Conservation (phyloP, 176 grass and related monocot species). For the Leersia perrieri region DNA sequence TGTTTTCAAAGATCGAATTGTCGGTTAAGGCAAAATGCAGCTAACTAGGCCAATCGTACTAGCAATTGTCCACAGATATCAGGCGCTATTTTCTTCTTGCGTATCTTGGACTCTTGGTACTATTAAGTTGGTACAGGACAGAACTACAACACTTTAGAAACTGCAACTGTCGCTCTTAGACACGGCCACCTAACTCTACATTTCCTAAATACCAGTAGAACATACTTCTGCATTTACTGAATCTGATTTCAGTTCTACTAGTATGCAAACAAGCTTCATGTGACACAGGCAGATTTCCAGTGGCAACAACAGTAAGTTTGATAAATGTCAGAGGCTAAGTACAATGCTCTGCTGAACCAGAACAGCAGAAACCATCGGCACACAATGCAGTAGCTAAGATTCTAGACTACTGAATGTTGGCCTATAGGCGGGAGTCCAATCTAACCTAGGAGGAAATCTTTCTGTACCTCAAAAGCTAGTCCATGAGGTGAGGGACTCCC, state of each 20-base stretch:
- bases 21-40: too few species aligned
- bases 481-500: too few species aligned
- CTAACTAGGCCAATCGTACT: neutral
- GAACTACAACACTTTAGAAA: neutral
- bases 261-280: conserved; percentile 25
- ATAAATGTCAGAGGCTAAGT: neutral
- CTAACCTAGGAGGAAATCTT: too few species aligned
- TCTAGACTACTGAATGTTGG: too few species aligned
- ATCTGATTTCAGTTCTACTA: neutral
- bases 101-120: neutral
- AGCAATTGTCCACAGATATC: neutral
- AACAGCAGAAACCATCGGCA: too few species aligned
- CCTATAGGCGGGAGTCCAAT: too few species aligned
- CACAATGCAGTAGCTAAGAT: too few species aligned
- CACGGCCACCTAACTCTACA: neutral
- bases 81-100: neutral
- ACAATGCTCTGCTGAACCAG: too few species aligned
- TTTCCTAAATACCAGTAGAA: neutral
- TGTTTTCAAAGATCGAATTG: too few species aligned
- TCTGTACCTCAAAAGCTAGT: too few species aligned
- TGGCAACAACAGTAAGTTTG: neutral
- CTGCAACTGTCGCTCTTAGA: neutral
- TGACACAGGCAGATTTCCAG: conserved; percentile 8
- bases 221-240: neutral
- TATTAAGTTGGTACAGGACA: conserved; percentile 18